A percentile compares a stretch with the other conserved stretches of the same genome.
phyloP scores from a whole-genome alignment of 495 filamentous ascomycete species.

The Filosporella fistucella region DNA sequence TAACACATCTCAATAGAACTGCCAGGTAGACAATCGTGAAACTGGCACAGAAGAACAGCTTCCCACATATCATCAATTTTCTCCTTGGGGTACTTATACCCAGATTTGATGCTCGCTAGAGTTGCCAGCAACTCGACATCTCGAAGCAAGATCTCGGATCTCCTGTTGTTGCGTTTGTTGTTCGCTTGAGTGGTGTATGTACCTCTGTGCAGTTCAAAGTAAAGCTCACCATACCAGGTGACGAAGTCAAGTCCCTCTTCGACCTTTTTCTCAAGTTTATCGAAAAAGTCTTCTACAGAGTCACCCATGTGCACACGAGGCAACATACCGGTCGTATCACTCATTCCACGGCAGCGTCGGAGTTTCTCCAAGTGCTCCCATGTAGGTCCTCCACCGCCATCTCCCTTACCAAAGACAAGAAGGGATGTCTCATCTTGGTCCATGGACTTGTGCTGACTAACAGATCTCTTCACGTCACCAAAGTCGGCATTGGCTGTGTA shows the following conservation, averaged over 20 bases:
- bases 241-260: constrained; percentile 72
- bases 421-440: constrained; percentile 85
- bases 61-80: constrained; percentile 96
- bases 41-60: constrained; percentile 78
- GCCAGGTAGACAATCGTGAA: constrained; percentile 96
- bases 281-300: constrained; percentile 96
- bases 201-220: constrained; percentile 94
- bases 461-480: constrained; percentile 86
- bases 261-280: constrained; percentile 66
- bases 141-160: constrained; percentile 75
- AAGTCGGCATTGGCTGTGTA: constrained; percentile 95
- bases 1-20: constrained; percentile 97
- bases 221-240: constrained; percentile 97
- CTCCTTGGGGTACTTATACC: constrained; percentile 87
- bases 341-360: constrained; percentile 87
- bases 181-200: constrained; percentile 97
- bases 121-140: constrained; percentile 89
- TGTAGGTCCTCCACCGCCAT: constrained; percentile 94
- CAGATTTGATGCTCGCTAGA: constrained; percentile 66
- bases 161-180: constrained; percentile 92
- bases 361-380: constrained; percentile 92
- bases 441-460: constrained; percentile 92
- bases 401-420: constrained; percentile 92
- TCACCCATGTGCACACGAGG: constrained; percentile 86
- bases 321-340: constrained; percentile 76